phyloP scores from a whole-genome alignment of 371 early-diverging fungal species.

The Circinella minor region DNA sequence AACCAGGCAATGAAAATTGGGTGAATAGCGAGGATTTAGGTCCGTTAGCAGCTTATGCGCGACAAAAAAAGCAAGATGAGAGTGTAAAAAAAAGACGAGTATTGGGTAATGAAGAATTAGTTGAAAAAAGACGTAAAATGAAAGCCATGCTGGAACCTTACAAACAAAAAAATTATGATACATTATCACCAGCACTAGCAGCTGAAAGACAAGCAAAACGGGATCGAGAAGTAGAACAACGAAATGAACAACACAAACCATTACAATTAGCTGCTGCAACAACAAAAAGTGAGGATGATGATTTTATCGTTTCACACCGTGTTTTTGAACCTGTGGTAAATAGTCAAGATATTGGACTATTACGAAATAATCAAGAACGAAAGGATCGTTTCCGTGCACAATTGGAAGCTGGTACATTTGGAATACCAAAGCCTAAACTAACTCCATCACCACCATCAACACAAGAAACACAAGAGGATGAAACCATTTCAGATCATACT shows the following conservation, averaged over 20 bases:
- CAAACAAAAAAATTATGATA: background rate
- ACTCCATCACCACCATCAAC: background rate
- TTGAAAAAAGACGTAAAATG: background rate
- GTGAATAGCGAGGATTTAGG: constrained; percentile 1
- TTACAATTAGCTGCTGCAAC: constrained; percentile 1
- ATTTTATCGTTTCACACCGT: background rate
- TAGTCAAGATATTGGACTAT: background rate
- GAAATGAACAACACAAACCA: background rate
- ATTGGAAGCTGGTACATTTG: background rate
- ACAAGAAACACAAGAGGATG: background rate
- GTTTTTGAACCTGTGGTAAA: background rate
- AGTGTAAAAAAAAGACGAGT: background rate
- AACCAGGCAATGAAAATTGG: constrained; percentile 6
- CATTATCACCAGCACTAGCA: background rate
- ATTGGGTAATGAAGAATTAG: background rate
- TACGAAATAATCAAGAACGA: constrained; percentile 5
- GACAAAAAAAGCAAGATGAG: background rate
- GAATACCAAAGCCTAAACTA: background rate
- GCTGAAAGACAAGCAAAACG: constrained; percentile 4
- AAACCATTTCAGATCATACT: too few relatives aligned
- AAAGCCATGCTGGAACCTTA: constrained; percentile 2
- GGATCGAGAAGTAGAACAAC: background rate
- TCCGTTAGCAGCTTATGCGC: background rate
- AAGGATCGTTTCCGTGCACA: background rate
- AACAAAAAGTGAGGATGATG: background rate